Conservation (phyloP, 148 eudicot species). For the Heliosperma pusillum region DNA sequence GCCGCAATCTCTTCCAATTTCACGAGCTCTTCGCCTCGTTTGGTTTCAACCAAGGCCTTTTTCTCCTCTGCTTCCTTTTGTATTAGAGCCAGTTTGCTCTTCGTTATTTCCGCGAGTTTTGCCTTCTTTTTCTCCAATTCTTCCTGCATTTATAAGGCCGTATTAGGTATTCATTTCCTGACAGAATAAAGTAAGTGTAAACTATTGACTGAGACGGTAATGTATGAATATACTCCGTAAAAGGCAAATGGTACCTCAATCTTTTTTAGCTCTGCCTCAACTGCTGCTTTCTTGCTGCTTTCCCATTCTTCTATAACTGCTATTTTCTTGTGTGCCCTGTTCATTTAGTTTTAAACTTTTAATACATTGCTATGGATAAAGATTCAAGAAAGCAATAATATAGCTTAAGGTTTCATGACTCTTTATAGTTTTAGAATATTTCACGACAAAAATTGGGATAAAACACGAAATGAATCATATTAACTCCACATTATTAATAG, state of each 20-base stretch:
- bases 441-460: too few relatives aligned
- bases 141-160: slow-evolving; percentile 45
- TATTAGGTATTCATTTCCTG: too few relatives aligned
- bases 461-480: too few relatives aligned
- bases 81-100: slow-evolving; percentile 57
- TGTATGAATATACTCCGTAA: too few relatives aligned
- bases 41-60: slow-evolving; percentile 66
- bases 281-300: slow-evolving; percentile 69
- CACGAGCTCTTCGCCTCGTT: slow-evolving; percentile 59
- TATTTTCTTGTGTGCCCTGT: slow-evolving; percentile 77
- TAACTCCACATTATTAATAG: too few relatives aligned
- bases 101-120: slow-evolving; percentile 59
- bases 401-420: not conserved
- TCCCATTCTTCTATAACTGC: slow-evolving; percentile 79
- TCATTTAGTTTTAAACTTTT: slow-evolving; percentile 13
- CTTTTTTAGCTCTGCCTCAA: slow-evolving; percentile 68
- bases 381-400: not conserved
- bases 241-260: slow-evolving; percentile 53
- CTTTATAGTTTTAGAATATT: not conserved
- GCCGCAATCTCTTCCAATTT: slow-evolving; percentile 80
- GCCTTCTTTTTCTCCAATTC: slow-evolving; percentile 84
- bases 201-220: too few relatives aligned
- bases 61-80: slow-evolving; percentile 83
- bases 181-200: too few relatives aligned
- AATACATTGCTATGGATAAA: not conserved